These are phyloP conservation scores for Vicia sativa DNA, from an alignment of 306 rosid genomes.

Conservation along the genomic window DNA sequence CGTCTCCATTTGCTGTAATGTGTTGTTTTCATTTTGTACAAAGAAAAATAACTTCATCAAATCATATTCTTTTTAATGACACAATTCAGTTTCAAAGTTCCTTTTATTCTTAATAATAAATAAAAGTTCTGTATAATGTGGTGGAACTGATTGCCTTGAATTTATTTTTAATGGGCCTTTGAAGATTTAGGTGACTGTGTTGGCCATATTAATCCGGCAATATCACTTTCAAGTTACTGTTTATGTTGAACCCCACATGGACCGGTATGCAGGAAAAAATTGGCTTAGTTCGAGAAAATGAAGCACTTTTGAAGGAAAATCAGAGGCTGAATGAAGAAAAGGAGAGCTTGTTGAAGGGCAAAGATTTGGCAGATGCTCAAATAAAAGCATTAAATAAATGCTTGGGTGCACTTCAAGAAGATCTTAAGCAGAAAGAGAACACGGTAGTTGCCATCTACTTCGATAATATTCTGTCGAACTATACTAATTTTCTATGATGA, in stretches of 20 bases:
- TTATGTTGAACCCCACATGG: slow-evolving; percentile 2
- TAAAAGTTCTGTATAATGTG: neutral
- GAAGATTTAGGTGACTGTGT: neutral
- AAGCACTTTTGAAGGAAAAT: slow-evolving; percentile 57
- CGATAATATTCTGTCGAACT: slow-evolving; percentile 32
- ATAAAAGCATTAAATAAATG: slow-evolving; percentile 66
- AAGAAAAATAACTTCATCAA: too few relatives aligned
- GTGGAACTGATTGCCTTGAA: neutral
- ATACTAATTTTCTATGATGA: slow-evolving; percentile 27
- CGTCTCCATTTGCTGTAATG: too few relatives aligned
- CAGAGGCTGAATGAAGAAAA: slow-evolving; percentile 65
- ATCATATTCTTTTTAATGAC: too few relatives aligned
- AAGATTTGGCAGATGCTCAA: slow-evolving; percentile 67
- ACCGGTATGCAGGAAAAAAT: slow-evolving; percentile 64
- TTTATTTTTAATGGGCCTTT: neutral
- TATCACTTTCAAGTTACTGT: neutral
- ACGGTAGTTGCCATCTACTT: slow-evolving; percentile 53
- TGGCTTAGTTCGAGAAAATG: slow-evolving; percentile 61
- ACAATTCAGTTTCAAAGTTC: too few relatives aligned
- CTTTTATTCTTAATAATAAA: too few relatives aligned
- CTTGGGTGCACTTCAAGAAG: slow-evolving; percentile 70
- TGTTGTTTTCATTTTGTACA: too few relatives aligned
- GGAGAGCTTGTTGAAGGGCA: slow-evolving; percentile 56
- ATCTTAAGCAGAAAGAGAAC: slow-evolving; percentile 74
- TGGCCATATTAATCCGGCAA: neutral